Conservation (phyloP, 495 filamentous ascomycete species). For the Penicillium salamii region DNA sequence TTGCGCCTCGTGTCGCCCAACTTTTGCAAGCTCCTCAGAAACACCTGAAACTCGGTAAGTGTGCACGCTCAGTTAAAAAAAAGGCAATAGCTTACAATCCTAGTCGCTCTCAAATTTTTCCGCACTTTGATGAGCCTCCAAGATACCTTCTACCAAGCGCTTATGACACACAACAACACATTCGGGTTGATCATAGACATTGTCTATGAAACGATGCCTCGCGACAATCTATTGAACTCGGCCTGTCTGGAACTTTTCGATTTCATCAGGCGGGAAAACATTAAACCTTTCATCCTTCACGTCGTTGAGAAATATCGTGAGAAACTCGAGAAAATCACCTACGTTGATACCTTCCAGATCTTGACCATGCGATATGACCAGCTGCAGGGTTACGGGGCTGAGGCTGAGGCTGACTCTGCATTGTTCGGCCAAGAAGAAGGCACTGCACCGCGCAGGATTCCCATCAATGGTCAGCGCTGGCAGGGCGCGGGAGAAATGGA, state of each 20-base stretch:
- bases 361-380: slow-evolving; percentile 80
- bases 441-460: slow-evolving; percentile 50
- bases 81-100: slow-evolving; percentile 2
- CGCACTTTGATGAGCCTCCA: slow-evolving; percentile 80
- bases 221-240: slow-evolving; percentile 94
- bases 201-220: slow-evolving; percentile 84
- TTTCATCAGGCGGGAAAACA: slow-evolving; percentile 79
- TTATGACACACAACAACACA: slow-evolving; percentile 78
- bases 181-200: slow-evolving; percentile 88
- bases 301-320: slow-evolving; percentile 87
- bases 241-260: slow-evolving; percentile 96
- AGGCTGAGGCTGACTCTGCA: slow-evolving; percentile 53
- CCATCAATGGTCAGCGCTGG: slow-evolving; percentile 67
- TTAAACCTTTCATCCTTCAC: slow-evolving; percentile 79
- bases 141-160: slow-evolving; percentile 88
- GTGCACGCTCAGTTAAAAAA: background rate
- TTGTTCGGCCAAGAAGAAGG: slow-evolving; percentile 49
- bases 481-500: slow-evolving; percentile 82
- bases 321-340: slow-evolving; percentile 71
- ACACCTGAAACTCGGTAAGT: slow-evolving; percentile 85
- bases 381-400: slow-evolving; percentile 62
- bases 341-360: slow-evolving; percentile 81
- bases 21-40: slow-evolving; percentile 85
- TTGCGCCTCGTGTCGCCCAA: slow-evolving; percentile 78
- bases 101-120: slow-evolving; percentile 93